These are phyloP conservation scores for Nemania serpens DNA, from an alignment of 2,329 filamentous ascomycete genomes.

Conservation along the genomic window DNA sequence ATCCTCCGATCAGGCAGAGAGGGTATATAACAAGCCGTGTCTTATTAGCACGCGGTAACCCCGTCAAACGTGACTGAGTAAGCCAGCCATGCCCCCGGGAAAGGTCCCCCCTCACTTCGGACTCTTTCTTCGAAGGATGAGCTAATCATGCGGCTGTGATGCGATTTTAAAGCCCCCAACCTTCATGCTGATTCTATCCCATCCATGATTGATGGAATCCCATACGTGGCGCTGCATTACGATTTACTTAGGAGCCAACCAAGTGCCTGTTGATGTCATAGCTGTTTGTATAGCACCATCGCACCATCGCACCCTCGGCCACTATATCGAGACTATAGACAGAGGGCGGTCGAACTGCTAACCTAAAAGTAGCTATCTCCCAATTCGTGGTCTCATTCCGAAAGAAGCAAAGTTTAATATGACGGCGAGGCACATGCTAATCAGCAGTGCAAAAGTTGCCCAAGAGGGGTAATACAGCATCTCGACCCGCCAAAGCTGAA, in stretches of 20 bases:
- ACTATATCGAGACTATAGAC: no score
- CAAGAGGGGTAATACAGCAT: conserved; percentile 14
- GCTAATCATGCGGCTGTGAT: conserved; percentile 26
- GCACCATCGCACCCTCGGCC: no score
- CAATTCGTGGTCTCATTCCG: conserved; percentile 3
- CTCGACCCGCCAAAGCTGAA: conserved; percentile 17
- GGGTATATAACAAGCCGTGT: neutral
- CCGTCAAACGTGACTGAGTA: conserved; percentile 5
- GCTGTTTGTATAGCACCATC: no score
- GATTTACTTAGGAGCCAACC: neutral
- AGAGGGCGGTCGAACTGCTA: no score
- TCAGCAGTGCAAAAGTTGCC: neutral
- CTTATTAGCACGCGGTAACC: conserved; percentile 4
- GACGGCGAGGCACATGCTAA: neutral
- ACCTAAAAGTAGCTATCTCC: neutral
- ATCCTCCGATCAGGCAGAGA: neutral
- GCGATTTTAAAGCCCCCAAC: conserved; percentile 7
- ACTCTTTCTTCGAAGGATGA: conserved; percentile 13
- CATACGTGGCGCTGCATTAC: conserved; percentile 16
- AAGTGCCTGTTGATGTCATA: neutral
- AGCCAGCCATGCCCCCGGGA: neutral
- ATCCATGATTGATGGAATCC: conserved; percentile 3
- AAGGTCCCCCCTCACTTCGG: neutral
- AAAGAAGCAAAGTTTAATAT: conserved; percentile 1
- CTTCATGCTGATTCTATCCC: neutral